Percentiles rank a stretch among this genome's conserved stretches.
These are phyloP conservation scores for Paramyrothecium sp. DNA, from an alignment of 2,329 filamentous ascomycete genomes.

Conservation along the genomic window DNA sequence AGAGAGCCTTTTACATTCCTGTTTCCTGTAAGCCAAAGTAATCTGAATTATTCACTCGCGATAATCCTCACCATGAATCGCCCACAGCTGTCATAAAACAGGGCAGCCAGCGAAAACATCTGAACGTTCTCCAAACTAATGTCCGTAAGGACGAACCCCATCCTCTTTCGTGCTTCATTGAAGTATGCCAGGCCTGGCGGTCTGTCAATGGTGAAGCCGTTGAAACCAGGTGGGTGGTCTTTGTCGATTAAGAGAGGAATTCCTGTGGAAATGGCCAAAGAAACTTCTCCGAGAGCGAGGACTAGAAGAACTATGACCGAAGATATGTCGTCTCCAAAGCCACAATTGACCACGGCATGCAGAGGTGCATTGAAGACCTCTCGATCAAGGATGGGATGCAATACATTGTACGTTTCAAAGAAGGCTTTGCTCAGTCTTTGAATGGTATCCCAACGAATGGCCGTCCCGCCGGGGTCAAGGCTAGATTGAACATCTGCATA, in stretches of 20 bases:
- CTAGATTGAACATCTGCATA: slow-evolving; percentile 11
- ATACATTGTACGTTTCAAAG: slow-evolving; percentile 58
- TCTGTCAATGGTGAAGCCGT: slow-evolving; percentile 44
- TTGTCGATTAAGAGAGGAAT: slow-evolving; percentile 41
- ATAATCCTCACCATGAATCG: slow-evolving; percentile 42
- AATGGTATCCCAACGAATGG: slow-evolving; percentile 47
- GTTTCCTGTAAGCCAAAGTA: background rate
- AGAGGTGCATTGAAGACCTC: slow-evolving; percentile 49
- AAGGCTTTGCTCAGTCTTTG: slow-evolving; percentile 50
- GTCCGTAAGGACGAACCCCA: slow-evolving; percentile 55
- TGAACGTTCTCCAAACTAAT: slow-evolving; percentile 60
- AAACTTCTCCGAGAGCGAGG: slow-evolving; percentile 58
- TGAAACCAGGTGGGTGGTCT: slow-evolving; percentile 48
- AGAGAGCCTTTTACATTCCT: slow-evolving; percentile 62
- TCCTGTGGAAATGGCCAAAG: slow-evolving; percentile 46
- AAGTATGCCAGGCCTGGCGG: slow-evolving; percentile 60
- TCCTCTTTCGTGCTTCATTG: slow-evolving; percentile 59
- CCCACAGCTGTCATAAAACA: slow-evolving; percentile 54
- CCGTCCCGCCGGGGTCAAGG: slow-evolving; percentile 14
- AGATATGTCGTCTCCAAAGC: slow-evolving; percentile 45
- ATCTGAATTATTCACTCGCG: no score
- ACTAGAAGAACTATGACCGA: slow-evolving; percentile 56
- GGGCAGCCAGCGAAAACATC: slow-evolving; percentile 52
- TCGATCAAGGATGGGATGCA: slow-evolving; percentile 59
- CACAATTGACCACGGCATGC: slow-evolving; percentile 40